Conservation (phyloP, 352 stramenopile genomes). For the Discostella stelligera region DNA sequence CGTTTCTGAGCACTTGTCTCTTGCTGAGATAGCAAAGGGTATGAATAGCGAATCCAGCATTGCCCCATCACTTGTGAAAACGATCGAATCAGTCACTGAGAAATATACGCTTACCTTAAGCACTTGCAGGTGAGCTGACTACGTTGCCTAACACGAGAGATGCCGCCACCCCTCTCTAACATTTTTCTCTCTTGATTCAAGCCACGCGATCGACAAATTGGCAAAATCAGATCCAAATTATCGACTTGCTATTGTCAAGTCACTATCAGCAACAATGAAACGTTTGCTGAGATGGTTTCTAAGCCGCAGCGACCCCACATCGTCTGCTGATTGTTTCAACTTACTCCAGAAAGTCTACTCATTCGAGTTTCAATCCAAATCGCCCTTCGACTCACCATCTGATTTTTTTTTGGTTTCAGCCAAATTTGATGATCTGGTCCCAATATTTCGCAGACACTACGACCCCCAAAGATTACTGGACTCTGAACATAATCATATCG, state of each 20-base stretch:
- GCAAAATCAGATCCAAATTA: constrained; percentile 12
- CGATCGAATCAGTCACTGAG: constrained; percentile 12
- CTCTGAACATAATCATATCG: constrained; percentile 1
- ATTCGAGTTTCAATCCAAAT: constrained; percentile 2
- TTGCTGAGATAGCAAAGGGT: constrained; percentile 7
- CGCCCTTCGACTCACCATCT: constrained; percentile 14
- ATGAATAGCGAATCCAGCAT: not conserved
- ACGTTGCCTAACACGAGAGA: not conserved
- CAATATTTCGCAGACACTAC: constrained; percentile 3
- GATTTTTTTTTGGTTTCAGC: constrained; percentile 36
- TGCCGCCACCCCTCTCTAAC: not conserved
- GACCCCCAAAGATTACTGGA: not conserved
- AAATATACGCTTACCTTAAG: constrained; percentile 25
- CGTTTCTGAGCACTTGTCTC: constrained; percentile 28
- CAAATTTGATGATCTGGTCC: constrained; percentile 28
- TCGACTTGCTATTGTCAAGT: constrained; percentile 21
- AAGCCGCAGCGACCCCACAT: constrained; percentile 22
- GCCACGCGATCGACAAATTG: constrained; percentile 24
- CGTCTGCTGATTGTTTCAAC: constrained; percentile 24
- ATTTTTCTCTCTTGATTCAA: constrained; percentile 6
- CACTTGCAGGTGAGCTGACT: constrained; percentile 20
- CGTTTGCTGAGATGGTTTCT: constrained; percentile 29
- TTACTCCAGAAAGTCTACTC: constrained; percentile 35
- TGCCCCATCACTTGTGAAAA: not conserved
- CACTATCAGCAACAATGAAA: constrained; percentile 34